Base-by-base conservation (phyloP, 2,329 filamentous ascomycete species). In the Fusarium foetens region DNA sequence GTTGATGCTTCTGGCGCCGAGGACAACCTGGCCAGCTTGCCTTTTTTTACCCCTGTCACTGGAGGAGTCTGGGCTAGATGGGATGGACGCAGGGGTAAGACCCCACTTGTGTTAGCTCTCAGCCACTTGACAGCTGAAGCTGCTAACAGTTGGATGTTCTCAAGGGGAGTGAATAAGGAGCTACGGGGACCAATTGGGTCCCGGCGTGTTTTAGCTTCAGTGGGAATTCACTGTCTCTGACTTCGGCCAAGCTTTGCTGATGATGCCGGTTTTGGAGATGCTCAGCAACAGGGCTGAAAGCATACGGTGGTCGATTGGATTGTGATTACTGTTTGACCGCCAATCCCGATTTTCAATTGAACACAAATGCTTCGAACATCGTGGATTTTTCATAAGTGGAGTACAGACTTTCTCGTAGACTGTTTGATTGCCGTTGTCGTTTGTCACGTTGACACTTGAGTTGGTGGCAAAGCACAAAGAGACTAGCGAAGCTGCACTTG, bases 11-110 rank as follows among this genome's bases (percentile, higher is more conserved):
- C 69, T 65, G 31, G 45, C 49, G 59, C 74, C 65, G 60, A 77
- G 75, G 75, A 77, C 75, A 77, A 76, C 74, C 73, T 77, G 75
- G 71, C 72, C 66, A 65, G 73, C 64, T 76, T 66, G 49, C 66
- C 63, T 64, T 73, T 72, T 70, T 72, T 58, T 61, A 66, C 31
- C 58, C 71, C 55, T 71, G 67, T 66, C 59, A 53, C 29, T 67
- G 57, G 57, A 41, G 39, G 39, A 57, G 53, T 31, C 46, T 60
- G 29, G 62, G 42, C 63, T 57, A 55, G 36, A 43, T 19, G 52
- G 52, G 63, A 72, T 72, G 46, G 72, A 73, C 65, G 74, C 75
- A 77, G 74, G 75, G 75, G 75, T 68, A 36, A 57, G 68, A 59
- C 45, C 66, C 75, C 70, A 71, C 73, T 74, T 66, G 58, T 70